These are phyloP conservation scores for Suhomyces coccinellae DNA, from an alignment of 1,139 yeast genomes.

Conservation along the genomic window DNA sequence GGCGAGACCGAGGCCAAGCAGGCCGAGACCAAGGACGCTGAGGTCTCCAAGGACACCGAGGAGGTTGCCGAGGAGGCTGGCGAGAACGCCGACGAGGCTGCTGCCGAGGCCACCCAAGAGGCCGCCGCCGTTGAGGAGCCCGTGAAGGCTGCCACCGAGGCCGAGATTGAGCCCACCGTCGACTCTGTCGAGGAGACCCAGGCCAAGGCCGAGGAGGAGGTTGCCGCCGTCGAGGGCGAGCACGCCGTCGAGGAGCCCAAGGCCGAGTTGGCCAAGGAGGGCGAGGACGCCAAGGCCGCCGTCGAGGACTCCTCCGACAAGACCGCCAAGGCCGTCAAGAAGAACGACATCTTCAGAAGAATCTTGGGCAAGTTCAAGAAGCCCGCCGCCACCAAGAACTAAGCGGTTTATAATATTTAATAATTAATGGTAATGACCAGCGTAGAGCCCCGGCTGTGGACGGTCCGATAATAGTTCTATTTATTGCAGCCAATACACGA, in stretches of 20 bases:
- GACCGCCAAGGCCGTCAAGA: slow-evolving; percentile 41
- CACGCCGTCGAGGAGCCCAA: slow-evolving; percentile 10
- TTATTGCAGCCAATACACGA: not conserved
- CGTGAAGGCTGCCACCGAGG: slow-evolving; percentile 7
- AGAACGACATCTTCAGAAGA: slow-evolving; percentile 53
- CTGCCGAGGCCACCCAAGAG: slow-evolving; percentile 5
- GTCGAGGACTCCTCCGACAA: slow-evolving; percentile 29
- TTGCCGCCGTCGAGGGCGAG: not conserved
- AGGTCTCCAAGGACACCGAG: slow-evolving; percentile 1
- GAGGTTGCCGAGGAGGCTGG: slow-evolving; percentile 9
- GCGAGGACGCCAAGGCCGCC: slow-evolving; percentile 33
- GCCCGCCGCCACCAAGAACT: slow-evolving; percentile 31
- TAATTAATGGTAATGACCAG: slow-evolving; percentile 6
- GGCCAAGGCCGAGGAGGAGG: slow-evolving; percentile 13
- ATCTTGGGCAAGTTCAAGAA: slow-evolving; percentile 50
- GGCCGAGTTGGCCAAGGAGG: slow-evolving; percentile 18
- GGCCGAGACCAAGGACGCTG: slow-evolving; percentile 14
- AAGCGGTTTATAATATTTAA: slow-evolving; percentile 11
- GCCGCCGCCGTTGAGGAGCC: slow-evolving; percentile 16
- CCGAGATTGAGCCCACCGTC: slow-evolving; percentile 18
- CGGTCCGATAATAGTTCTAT: not conserved
- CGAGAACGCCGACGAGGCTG: slow-evolving; percentile 12
- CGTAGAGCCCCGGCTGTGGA: not conserved
- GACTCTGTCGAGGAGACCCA: slow-evolving; percentile 10
- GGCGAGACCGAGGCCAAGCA: slow-evolving; percentile 14